phyloP scores from a whole-genome alignment of 169 alveolate genomes.

The Plasmodium berghei region DNA sequence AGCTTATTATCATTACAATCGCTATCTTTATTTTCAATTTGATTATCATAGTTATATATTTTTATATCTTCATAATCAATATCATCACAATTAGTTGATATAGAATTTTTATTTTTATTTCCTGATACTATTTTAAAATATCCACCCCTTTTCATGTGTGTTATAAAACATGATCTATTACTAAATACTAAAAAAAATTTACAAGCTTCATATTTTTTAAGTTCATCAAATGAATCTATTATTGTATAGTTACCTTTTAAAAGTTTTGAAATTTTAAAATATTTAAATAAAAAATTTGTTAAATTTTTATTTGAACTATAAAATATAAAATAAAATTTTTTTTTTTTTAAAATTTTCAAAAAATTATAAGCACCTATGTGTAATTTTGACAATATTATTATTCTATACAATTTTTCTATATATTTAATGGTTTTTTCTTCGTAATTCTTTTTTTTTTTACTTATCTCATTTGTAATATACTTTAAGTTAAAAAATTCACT shows the following conservation, averaged over 20 bases:
- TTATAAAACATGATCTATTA: conserved; percentile 45
- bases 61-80: background rate
- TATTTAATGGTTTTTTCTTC: conserved; percentile 2
- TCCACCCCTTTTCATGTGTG: conserved; percentile 25
- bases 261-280: conserved; percentile 33
- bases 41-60: background rate
- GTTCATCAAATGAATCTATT: conserved; percentile 36
- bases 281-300: conserved; percentile 42
- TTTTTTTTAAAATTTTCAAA: conserved; percentile 44
- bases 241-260: conserved; percentile 24
- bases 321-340: conserved; percentile 57
- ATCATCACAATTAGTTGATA: conserved; percentile 16
- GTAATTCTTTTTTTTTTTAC: conserved; percentile 14
- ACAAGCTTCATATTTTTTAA: conserved; percentile 8
- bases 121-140: conserved; percentile 34
- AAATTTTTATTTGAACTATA: conserved; percentile 65
- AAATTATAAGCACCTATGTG: conserved; percentile 66
- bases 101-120: background rate
- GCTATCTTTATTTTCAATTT: background rate
- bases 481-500: background rate
- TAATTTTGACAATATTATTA: conserved; percentile 57
- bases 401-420: conserved; percentile 45
- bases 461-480: background rate
- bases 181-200: conserved; percentile 38
- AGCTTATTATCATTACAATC: background rate